Evolutionary conservation across 495 filamentous ascomycete species (phyloP).

Genomic region (Aspergillus leporis): DNA sequence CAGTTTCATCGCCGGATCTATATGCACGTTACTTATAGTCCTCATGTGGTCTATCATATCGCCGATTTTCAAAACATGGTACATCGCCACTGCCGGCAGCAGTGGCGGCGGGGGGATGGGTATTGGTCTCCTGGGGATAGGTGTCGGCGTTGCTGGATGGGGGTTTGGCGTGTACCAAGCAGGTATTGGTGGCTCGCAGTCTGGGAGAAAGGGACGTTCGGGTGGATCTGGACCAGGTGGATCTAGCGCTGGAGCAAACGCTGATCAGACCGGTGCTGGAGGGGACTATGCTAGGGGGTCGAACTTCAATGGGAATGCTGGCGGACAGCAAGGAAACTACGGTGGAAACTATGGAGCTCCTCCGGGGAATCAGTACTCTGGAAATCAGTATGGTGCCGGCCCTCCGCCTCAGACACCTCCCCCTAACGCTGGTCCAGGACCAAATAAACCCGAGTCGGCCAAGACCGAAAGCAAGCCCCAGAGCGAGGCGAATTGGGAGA

Average conservation of each 20-base stretch:
- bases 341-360: constrained; percentile 28
- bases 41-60: constrained; percentile 65
- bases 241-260: constrained; percentile 19
- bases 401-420: constrained; percentile 17
- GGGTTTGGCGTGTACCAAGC: constrained; percentile 66
- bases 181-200: constrained; percentile 31
- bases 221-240: constrained; percentile 26
- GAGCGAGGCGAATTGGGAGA: constrained; percentile 29
- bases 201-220: constrained; percentile 18
- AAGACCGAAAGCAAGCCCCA: constrained; percentile 18
- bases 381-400: constrained; percentile 33
- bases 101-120: constrained; percentile 63
- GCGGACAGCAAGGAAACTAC: constrained; percentile 23
- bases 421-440: constrained; percentile 23
- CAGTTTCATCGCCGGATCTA: constrained; percentile 85
- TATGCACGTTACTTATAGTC: constrained; percentile 67
- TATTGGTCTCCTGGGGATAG: constrained; percentile 60
- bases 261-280: constrained; percentile 9
- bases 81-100: constrained; percentile 57
- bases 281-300: constrained; percentile 18
- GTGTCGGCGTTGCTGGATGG: constrained; percentile 76
- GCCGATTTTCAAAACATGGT: constrained; percentile 70
- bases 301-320: constrained; percentile 13
- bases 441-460: constrained; percentile 19
- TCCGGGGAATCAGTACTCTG: constrained; percentile 36